phyloP scores from a whole-genome alignment of 768 basidiomycete genomes.

The Lactifluus hygrophoroides region DNA sequence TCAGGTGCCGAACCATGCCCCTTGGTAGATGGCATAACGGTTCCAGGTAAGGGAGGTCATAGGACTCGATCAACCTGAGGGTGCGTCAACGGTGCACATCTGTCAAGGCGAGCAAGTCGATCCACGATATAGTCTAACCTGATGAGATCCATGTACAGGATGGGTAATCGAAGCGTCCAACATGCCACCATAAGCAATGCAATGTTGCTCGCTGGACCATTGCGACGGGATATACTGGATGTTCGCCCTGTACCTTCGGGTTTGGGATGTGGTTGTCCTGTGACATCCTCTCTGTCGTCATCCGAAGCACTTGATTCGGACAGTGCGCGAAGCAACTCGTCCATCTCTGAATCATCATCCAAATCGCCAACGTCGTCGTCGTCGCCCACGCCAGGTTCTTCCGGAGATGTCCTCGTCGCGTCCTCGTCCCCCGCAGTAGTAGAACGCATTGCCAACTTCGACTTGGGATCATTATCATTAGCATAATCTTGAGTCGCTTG shows the following conservation, averaged over 20 bases:
- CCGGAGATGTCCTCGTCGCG: neutral
- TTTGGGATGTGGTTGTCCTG: conserved; percentile 1
- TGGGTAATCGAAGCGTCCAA: conserved; percentile 72
- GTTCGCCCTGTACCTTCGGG: conserved; percentile 9
- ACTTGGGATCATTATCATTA: conserved; percentile 1
- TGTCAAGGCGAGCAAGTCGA: neutral
- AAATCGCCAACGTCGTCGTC: conserved; percentile 25
- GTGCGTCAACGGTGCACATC: neutral
- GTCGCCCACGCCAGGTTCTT: conserved; percentile 17
- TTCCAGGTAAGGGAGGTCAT: conserved; percentile 77
- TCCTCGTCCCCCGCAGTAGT: too few species aligned
- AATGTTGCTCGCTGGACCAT: conserved; percentile 43
- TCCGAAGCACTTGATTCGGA: conserved; percentile 30
- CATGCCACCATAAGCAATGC: conserved; percentile 66
- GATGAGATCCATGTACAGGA: conserved; percentile 67
- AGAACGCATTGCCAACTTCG: conserved; percentile 21
- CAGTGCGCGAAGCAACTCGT: conserved; percentile 32
- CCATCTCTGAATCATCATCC: conserved; percentile 31
- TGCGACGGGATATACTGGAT: conserved; percentile 24
- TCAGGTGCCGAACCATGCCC: conserved; percentile 59
- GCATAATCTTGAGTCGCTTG: conserved; percentile 26
- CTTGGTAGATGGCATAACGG: conserved; percentile 51
- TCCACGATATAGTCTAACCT: conserved; percentile 32
- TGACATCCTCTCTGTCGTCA: conserved; percentile 23
- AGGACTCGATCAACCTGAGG: conserved; percentile 60